These are phyloP conservation scores for Colletotrichum sp. DNA, from an alignment of 2,329 filamentous ascomycete genomes.

Conservation along the genomic window DNA sequence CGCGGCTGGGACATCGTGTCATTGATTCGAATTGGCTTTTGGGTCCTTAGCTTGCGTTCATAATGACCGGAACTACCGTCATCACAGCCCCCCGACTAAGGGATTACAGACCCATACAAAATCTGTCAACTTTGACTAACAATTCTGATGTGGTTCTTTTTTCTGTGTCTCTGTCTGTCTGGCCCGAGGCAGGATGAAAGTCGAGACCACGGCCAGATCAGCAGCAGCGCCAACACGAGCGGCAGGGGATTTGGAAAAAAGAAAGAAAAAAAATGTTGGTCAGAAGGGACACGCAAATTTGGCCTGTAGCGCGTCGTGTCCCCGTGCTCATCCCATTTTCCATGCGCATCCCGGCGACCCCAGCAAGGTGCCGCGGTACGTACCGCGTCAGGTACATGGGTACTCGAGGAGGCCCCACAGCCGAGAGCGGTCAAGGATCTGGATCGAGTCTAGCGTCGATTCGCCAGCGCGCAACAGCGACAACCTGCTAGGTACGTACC, in stretches of 20 bases:
- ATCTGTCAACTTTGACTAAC: neutral
- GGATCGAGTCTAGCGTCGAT: slow-evolving; percentile 18
- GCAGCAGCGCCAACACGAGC: neutral
- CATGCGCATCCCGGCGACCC: neutral
- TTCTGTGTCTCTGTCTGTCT: neutral
- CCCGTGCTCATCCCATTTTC: neutral
- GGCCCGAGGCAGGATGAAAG: neutral
- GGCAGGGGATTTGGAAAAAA: neutral
- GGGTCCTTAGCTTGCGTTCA: neutral
- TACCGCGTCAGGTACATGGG: neutral
- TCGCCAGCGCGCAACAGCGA: neutral
- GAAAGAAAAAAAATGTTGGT: neutral
- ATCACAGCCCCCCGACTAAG: neutral
- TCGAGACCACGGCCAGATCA: neutral
- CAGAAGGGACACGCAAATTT: neutral
- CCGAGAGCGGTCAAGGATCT: slow-evolving; percentile 17
- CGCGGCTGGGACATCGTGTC: neutral
- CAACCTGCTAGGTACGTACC: neutral
- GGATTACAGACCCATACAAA: neutral
- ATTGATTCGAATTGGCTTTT: neutral
- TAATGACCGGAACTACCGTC: neutral
- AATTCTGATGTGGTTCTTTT: neutral
- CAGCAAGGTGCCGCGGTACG: neutral
- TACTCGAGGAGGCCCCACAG: neutral
- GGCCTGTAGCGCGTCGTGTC: neutral